These are phyloP conservation scores for Amesomyces nigricolor DNA, from an alignment of 2,329 filamentous ascomycete genomes.

Conservation along the genomic window DNA sequence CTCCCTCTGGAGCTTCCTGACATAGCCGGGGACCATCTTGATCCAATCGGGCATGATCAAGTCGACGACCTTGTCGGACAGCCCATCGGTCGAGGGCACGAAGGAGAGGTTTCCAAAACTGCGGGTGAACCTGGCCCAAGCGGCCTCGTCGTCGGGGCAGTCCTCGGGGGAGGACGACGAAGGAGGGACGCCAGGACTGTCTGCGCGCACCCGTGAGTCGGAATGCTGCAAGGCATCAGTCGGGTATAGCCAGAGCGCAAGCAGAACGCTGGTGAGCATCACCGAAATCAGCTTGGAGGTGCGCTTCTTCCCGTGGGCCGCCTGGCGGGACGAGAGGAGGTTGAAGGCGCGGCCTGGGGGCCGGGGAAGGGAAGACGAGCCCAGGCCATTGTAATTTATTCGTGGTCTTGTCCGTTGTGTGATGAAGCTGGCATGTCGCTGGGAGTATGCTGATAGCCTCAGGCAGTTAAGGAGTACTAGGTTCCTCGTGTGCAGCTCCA, in stretches of 20 bases:
- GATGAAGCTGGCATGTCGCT: not conserved
- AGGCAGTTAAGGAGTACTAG: not conserved
- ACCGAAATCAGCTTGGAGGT: slow-evolving; percentile 29
- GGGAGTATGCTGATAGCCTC: not conserved
- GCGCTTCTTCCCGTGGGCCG: slow-evolving; percentile 16
- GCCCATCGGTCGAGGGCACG: slow-evolving; percentile 45
- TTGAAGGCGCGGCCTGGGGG: slow-evolving; percentile 10
- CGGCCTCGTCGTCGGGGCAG: slow-evolving; percentile 26
- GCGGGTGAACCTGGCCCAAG: slow-evolving; percentile 45
- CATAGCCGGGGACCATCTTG: slow-evolving; percentile 65
- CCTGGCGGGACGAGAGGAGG: slow-evolving; percentile 18
- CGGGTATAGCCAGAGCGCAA: slow-evolving; percentile 38
- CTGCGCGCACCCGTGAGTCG: slow-evolving; percentile 6
- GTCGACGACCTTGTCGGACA: slow-evolving; percentile 58
- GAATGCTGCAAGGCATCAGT: slow-evolving; percentile 31
- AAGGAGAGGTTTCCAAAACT: slow-evolving; percentile 50
- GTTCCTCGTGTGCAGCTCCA: slow-evolving; percentile 1
- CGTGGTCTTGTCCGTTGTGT: not conserved
- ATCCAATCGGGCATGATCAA: slow-evolving; percentile 80
- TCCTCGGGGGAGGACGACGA: slow-evolving; percentile 8
- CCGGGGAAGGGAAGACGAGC: not conserved
- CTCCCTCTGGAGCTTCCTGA: slow-evolving; percentile 80
- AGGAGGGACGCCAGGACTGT: not conserved
- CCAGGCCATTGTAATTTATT: not conserved
- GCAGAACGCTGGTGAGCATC: slow-evolving; percentile 32